These are phyloP conservation scores for Lophiostoma macrostomum DNA, from an alignment of 495 filamentous ascomycete genomes.

Conservation along the genomic window DNA sequence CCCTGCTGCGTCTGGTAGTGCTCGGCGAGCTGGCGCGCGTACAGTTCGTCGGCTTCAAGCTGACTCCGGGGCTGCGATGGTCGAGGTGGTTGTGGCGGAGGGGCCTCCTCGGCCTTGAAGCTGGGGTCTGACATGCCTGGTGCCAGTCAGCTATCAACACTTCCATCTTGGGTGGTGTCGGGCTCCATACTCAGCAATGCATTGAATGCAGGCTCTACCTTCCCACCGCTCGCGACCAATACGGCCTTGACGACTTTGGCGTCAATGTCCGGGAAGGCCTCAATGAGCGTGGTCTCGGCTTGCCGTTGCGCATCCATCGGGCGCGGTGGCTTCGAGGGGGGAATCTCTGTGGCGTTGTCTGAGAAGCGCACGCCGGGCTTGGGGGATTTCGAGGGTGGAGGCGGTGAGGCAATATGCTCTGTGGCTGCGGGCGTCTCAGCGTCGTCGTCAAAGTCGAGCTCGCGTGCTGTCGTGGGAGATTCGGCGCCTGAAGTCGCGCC, in stretches of 20 bases:
- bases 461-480: slow-evolving; percentile 79
- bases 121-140: slow-evolving; percentile 91
- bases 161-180: neutral
- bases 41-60: slow-evolving; percentile 82
- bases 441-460: slow-evolving; percentile 85
- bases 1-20: slow-evolving; percentile 61
- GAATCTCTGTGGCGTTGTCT: slow-evolving; percentile 45
- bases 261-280: slow-evolving; percentile 90
- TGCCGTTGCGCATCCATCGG: slow-evolving; percentile 76
- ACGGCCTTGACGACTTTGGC: slow-evolving; percentile 81
- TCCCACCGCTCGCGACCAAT: slow-evolving; percentile 76
- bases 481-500: slow-evolving; percentile 49
- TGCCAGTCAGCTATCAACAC: neutral
- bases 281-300: slow-evolving; percentile 82
- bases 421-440: slow-evolving; percentile 53
- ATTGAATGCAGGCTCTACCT: slow-evolving; percentile 93
- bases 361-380: slow-evolving; percentile 44
- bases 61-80: slow-evolving; percentile 58
- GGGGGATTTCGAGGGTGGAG: slow-evolving; percentile 38
- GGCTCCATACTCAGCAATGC: slow-evolving; percentile 71
- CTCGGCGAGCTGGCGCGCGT: slow-evolving; percentile 84
- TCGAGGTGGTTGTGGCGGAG: slow-evolving; percentile 44
- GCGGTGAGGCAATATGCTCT: slow-evolving; percentile 40
- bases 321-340: slow-evolving; percentile 85
- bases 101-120: slow-evolving; percentile 61